phyloP scores from a whole-genome alignment of 768 basidiomycete genomes.

The Panus rudis region DNA sequence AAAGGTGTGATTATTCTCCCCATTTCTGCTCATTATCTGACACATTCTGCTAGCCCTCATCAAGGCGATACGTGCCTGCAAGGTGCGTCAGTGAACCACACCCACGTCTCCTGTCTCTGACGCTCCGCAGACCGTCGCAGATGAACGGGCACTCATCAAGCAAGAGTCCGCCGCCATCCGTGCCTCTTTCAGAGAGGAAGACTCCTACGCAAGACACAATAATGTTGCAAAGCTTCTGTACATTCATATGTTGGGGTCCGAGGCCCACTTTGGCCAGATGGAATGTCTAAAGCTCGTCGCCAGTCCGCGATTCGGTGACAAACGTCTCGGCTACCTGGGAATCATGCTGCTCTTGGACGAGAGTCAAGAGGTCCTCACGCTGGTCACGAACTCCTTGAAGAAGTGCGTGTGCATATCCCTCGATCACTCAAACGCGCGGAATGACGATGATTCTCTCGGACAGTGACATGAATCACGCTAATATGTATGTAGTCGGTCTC shows the following conservation, averaged over 20 bases:
- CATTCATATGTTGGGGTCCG: conserved; percentile 98
- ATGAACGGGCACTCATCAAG: conserved; percentile 94
- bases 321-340: conserved; percentile 91
- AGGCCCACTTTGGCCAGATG: conserved; percentile 98
- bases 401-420: conserved; percentile 60
- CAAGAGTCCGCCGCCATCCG: conserved; percentile 97
- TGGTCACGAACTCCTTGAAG: conserved; percentile 97
- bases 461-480: conserved; percentile 99
- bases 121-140: conserved; percentile 78
- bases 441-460: conserved; percentile 8
- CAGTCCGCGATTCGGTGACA: conserved; percentile 92
- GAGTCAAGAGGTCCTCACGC: conserved; percentile 93
- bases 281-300: conserved; percentile 94
- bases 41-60: conserved; percentile 63
- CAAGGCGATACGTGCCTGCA: conserved; percentile 97
- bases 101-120: conserved; percentile 13
- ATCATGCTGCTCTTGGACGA: conserved; percentile 98
- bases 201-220: conserved; percentile 90
- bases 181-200: conserved; percentile 95
- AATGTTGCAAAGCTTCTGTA: conserved; percentile 97
- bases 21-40: conserved; percentile 14
- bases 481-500: conserved; percentile 97
- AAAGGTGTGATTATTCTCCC: conserved; percentile 47
- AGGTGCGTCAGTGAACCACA: conserved; percentile 37
- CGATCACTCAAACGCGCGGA: neutral